Conservation (phyloP, 495 filamentous ascomycete genomes). For the Thozetella sp. region DNA sequence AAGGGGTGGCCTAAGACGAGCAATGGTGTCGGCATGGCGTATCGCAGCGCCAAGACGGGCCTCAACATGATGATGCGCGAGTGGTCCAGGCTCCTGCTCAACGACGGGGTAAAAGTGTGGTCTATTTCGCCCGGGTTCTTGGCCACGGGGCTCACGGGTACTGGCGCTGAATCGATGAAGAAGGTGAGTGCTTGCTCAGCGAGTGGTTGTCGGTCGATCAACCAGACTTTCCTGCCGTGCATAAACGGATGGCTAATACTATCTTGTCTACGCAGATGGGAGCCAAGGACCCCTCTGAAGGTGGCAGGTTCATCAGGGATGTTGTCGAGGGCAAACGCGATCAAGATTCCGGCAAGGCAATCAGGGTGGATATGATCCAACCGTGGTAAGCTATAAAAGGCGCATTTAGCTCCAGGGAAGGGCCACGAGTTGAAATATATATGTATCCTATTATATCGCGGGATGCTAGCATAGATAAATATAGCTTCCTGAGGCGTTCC, state of each 20-base stretch:
- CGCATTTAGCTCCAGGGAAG: too few relatives aligned
- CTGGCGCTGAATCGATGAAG: conserved; percentile 29
- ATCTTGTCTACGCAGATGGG: conserved; percentile 17
- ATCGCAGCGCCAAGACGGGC: conserved; percentile 55
- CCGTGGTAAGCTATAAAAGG: too few relatives aligned
- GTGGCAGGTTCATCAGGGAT: conserved; percentile 38
- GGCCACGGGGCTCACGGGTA: conserved; percentile 47
- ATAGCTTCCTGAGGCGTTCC: too few relatives aligned
- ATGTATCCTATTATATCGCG: too few relatives aligned
- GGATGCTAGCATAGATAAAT: too few relatives aligned
- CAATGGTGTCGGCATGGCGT: conserved; percentile 16
- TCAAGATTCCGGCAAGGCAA: conserved; percentile 40
- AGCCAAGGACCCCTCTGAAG: conserved; percentile 37
- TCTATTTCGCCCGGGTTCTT: conserved; percentile 52
- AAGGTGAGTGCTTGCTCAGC: conserved; percentile 14
- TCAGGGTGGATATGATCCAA: conserved; percentile 33
- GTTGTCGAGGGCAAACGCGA: conserved; percentile 47
- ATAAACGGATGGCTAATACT: not conserved
- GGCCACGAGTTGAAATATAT: too few relatives aligned
- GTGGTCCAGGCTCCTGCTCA: conserved; percentile 48
- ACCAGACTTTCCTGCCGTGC: not conserved
- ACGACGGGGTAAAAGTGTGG: conserved; percentile 61
- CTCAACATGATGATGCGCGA: conserved; percentile 66
- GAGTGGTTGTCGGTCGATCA: too few relatives aligned
- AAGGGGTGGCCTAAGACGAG: conserved; percentile 41